Percentiles rank a stretch among this genome's conserved stretches.
These are phyloP conservation scores for Nicotiana attenuata DNA, from an alignment of 257 asterid genomes.

Conservation along the genomic window DNA sequence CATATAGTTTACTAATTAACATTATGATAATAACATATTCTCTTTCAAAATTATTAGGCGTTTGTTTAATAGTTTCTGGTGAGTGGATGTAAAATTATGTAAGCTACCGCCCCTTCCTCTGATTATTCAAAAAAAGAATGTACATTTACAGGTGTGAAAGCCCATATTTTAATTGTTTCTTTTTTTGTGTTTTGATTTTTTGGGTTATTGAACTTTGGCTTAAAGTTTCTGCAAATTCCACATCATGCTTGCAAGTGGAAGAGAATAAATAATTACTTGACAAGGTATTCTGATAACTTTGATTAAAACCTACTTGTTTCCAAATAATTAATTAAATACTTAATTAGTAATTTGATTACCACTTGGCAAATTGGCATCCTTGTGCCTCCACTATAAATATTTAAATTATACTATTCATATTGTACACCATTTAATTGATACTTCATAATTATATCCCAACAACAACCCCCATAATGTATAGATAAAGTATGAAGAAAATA, in stretches of 20 bases:
- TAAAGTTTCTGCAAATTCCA: constrained; percentile 6
- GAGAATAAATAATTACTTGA: neutral
- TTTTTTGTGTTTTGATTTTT: neutral
- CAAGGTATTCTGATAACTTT: neutral
- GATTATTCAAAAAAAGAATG: neutral
- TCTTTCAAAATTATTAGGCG: neutral
- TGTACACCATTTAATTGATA: neutral
- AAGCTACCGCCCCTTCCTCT: neutral
- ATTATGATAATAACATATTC: neutral
- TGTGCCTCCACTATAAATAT: constrained; percentile 7
- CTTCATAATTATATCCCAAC: neutral
- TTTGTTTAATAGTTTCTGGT: neutral
- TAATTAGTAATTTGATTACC: constrained; percentile 12
- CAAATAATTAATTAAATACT: neutral
- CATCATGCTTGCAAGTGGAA: constrained; percentile 10
- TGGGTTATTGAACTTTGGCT: neutral
- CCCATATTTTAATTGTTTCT: neutral
- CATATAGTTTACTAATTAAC: neutral
- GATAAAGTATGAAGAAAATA: neutral
- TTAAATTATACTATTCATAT: neutral
- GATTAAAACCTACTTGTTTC: neutral
- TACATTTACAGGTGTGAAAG: neutral
- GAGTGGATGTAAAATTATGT: neutral
- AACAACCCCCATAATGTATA: neutral
- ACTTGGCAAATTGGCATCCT: constrained; percentile 9